A percentile compares a stretch with the other conserved stretches of the same genome.
Conservation (phyloP, 495 filamentous ascomycete species). For the Tuber melanosporum region DNA sequence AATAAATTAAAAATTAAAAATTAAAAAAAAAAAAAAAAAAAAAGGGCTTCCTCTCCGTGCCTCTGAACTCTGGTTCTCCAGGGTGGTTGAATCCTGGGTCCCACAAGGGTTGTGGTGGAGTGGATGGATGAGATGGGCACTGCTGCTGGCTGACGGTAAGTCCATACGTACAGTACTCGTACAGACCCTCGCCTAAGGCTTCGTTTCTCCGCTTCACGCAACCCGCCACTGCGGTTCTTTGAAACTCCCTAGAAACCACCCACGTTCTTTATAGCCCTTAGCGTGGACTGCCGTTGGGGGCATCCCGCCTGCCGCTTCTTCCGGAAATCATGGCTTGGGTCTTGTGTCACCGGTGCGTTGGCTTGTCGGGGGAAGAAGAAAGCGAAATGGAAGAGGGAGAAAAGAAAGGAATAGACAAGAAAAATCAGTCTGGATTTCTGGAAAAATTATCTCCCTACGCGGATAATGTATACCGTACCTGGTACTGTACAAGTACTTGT, state of each 20-base stretch:
- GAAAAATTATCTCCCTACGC: not conserved
- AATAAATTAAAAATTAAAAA: not conserved
- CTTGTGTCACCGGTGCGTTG: not conserved
- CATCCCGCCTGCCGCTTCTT: not conserved
- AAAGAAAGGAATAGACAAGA: not conserved
- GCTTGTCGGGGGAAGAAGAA: not conserved
- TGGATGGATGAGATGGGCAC: not conserved
- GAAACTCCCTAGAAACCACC: not conserved
- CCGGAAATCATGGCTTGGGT: not conserved
- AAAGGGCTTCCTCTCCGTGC: not conserved
- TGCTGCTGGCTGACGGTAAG: not conserved
- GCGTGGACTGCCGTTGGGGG: slow-evolving; percentile 1
- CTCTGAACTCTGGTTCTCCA: not conserved
- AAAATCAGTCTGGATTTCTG: not conserved
- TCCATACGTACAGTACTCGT: not conserved
- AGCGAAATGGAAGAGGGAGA: not conserved
- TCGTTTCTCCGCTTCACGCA: not conserved
- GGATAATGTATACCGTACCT: not conserved
- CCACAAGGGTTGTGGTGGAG: not conserved
- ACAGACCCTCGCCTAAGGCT: not conserved
- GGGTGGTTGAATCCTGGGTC: not conserved
- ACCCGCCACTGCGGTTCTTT: not conserved
- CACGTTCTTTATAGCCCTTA: not conserved
- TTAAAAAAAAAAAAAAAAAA: not conserved
- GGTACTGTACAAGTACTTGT: not conserved